Evolutionary conservation across 2,329 filamentous ascomycete genomes (phyloP).

Genomic region (Tolypocladium cylindrosporum): DNA sequence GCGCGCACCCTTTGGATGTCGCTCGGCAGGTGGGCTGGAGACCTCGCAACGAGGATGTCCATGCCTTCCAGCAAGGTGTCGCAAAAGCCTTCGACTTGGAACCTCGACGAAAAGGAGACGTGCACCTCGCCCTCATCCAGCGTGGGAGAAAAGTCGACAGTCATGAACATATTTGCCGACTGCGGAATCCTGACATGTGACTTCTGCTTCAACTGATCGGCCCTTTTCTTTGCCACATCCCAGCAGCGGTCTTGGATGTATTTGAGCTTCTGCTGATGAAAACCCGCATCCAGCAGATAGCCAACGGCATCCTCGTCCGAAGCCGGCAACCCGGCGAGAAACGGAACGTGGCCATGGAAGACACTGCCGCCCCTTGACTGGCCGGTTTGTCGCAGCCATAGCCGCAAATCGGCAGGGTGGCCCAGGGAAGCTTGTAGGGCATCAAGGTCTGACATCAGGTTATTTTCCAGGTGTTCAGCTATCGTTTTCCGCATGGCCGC

Average conservation of each 20-base stretch:
- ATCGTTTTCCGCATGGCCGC: slow-evolving; percentile 36
- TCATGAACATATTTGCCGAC: slow-evolving; percentile 55
- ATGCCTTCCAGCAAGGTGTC: slow-evolving; percentile 44
- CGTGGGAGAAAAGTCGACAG: slow-evolving; percentile 54
- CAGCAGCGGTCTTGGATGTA: slow-evolving; percentile 39
- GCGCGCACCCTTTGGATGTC: slow-evolving; percentile 62
- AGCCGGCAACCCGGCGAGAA: slow-evolving; percentile 39
- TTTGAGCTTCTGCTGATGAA: slow-evolving; percentile 36
- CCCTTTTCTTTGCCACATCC: slow-evolving; percentile 38
- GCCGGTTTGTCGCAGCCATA: slow-evolving; percentile 40
- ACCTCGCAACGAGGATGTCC: slow-evolving; percentile 57
- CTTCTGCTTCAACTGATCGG: slow-evolving; percentile 40
- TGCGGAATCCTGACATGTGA: slow-evolving; percentile 51
- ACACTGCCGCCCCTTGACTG: slow-evolving; percentile 25
- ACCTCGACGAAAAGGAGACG: slow-evolving; percentile 57
- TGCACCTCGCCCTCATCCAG: slow-evolving; percentile 58
- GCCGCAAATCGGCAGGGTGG: slow-evolving; percentile 37
- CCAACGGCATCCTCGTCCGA: slow-evolving; percentile 40
- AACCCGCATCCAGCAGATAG: slow-evolving; percentile 50
- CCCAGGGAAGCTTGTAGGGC: slow-evolving; percentile 40
- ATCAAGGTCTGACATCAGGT: slow-evolving; percentile 41
- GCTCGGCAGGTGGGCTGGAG: slow-evolving; percentile 58
- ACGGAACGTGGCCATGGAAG: slow-evolving; percentile 27
- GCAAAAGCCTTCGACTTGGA: slow-evolving; percentile 42
- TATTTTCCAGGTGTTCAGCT: slow-evolving; percentile 34